phyloP scores from a whole-genome alignment of 371 early-diverging fungal species.

The Apophysomyces variabilis region DNA sequence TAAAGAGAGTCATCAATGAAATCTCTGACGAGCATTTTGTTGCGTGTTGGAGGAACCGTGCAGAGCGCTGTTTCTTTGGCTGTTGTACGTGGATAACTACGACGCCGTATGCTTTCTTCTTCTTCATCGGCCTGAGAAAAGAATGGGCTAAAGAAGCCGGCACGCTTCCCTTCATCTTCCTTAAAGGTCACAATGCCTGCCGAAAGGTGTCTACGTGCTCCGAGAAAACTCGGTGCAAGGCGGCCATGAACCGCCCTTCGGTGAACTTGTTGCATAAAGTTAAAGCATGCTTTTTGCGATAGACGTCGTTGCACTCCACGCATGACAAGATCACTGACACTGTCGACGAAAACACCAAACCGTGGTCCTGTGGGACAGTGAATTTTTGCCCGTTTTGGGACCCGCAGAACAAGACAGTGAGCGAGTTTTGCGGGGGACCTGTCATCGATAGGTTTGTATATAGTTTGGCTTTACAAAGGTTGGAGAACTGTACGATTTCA shows the following conservation, averaged over 20 bases:
- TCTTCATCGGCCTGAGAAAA: slow-evolving; percentile 38
- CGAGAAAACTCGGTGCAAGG: neutral
- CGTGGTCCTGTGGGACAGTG: neutral
- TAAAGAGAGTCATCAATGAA: slow-evolving; percentile 96
- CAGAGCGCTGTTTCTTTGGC: slow-evolving; percentile 41
- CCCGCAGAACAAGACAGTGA: too few species aligned
- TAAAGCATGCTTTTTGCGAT: neutral
- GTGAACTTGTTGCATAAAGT: neutral
- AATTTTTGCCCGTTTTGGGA: too few species aligned
- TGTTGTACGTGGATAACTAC: slow-evolving; percentile 43
- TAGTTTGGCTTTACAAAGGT: too few species aligned
- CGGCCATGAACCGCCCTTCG: neutral
- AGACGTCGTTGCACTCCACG: slow-evolving; percentile 9
- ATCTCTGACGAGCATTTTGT: slow-evolving; percentile 82
- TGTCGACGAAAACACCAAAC: slow-evolving; percentile 1
- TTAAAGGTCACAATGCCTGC: neutral
- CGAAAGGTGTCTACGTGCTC: neutral
- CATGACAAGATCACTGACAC: slow-evolving; percentile 11
- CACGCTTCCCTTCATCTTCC: neutral
- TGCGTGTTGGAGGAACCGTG: slow-evolving; percentile 56
- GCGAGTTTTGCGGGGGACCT: too few species aligned
- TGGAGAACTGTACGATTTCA: too few species aligned
- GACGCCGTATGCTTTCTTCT: slow-evolving; percentile 32
- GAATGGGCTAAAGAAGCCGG: slow-evolving; percentile 21
- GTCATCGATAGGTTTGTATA: too few species aligned